Percentiles rank a stretch among this genome's conserved stretches.
Conservation (phyloP, 129 eudicot genomes). For the Oenanthe sinensis region DNA sequence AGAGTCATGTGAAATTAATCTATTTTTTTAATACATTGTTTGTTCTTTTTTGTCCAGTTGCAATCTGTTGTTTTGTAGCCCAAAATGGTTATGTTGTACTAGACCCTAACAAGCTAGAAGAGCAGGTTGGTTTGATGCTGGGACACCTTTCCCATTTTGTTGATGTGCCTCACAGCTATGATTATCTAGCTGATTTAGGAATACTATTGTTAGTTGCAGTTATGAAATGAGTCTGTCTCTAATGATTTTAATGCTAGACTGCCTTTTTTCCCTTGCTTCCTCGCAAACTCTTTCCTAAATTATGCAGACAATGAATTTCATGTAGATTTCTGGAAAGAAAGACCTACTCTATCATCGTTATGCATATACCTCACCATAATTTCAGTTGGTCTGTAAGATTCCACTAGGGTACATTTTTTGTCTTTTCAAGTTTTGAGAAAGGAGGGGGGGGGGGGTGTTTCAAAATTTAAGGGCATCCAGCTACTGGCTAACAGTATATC, state of each 20-base stretch:
- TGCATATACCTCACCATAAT: background rate
- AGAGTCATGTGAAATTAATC: background rate
- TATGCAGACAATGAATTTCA: background rate
- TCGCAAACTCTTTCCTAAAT: background rate
- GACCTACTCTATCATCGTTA: background rate
- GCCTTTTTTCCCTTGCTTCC: background rate
- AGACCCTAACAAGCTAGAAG: slow-evolving; percentile 79
- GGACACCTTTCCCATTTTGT: background rate
- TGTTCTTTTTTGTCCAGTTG: slow-evolving; percentile 30
- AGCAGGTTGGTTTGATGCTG: slow-evolving; percentile 40
- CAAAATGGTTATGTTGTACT: slow-evolving; percentile 51
- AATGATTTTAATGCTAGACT: background rate
- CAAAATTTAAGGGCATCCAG: too few species aligned
- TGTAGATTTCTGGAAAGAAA: background rate
- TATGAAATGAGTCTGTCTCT: background rate
- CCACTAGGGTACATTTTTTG: background rate
- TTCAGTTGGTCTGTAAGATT: background rate
- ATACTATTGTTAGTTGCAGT: background rate
- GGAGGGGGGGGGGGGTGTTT: background rate
- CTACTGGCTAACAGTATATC: background rate
- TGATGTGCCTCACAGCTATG: background rate
- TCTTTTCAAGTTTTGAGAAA: background rate
- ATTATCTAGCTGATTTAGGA: background rate
- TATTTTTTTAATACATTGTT: slow-evolving; percentile 14
- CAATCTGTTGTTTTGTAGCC: slow-evolving; percentile 70